These are phyloP conservation scores for Datisca glomerata DNA, from an alignment of 306 rosid genomes.

Conservation along the genomic window DNA sequence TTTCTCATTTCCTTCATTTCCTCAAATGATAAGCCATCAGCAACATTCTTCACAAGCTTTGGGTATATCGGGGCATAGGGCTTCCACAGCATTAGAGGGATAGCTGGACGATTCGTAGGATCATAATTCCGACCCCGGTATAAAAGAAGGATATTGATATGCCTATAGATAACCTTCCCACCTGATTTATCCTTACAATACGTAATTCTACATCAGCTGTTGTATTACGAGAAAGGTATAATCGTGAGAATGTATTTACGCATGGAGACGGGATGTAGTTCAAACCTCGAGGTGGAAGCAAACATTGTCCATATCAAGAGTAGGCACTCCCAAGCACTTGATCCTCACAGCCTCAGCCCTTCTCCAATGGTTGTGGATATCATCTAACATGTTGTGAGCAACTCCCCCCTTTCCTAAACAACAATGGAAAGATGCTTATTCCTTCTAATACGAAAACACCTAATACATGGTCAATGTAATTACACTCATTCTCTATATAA, in stretches of 20 bases:
- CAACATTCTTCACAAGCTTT: slow-evolving; percentile 71
- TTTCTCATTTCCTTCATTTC: slow-evolving; percentile 70
- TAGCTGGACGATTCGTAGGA: slow-evolving; percentile 45
- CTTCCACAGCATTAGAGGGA: slow-evolving; percentile 90
- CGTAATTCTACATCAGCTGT: slow-evolving; percentile 14
- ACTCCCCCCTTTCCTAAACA: slow-evolving; percentile 73
- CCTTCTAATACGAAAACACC: neutral
- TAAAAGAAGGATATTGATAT: slow-evolving; percentile 57
- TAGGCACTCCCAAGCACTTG: slow-evolving; percentile 92
- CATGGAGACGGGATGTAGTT: neutral
- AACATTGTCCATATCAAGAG: slow-evolving; percentile 81
- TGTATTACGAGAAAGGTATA: neutral
- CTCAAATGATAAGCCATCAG: slow-evolving; percentile 51
- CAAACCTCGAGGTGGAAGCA: slow-evolving; percentile 90
- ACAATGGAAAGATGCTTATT: slow-evolving; percentile 5
- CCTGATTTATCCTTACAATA: slow-evolving; percentile 66
- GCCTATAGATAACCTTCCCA: slow-evolving; percentile 53
- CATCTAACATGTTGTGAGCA: slow-evolving; percentile 84
- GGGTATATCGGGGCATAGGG: slow-evolving; percentile 90
- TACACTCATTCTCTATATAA: no score
- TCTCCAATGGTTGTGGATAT: slow-evolving; percentile 89
- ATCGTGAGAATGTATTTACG: no score
- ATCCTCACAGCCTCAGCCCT: slow-evolving; percentile 92
- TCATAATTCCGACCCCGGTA: slow-evolving; percentile 75
- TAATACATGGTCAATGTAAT: no score